Evolutionary conservation across 495 filamentous ascomycete genomes (phyloP).

Genomic region (Chaetomidium leptoderma): DNA sequence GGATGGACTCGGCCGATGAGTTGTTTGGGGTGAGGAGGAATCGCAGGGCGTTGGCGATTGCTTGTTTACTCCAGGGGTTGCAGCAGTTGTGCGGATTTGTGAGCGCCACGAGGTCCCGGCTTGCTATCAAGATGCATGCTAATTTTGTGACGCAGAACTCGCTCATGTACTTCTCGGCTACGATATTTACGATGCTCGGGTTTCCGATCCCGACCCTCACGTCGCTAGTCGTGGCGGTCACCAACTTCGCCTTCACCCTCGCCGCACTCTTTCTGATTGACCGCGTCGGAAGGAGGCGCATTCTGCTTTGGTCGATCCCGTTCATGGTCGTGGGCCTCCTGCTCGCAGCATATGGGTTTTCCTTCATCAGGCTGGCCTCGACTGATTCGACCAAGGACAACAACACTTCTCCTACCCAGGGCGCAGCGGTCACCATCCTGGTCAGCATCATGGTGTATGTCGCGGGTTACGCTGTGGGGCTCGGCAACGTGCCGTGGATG

Average conservation of each 20-base stretch:
- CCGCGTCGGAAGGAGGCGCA: constrained; percentile 70
- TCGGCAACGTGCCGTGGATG: constrained; percentile 92
- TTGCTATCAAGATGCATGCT: constrained; percentile 12
- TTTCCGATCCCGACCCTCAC: constrained; percentile 79
- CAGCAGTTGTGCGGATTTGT: constrained; percentile 89
- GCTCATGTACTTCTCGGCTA: constrained; percentile 93
- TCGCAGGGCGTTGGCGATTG: constrained; percentile 73
- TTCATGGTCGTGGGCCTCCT: constrained; percentile 73
- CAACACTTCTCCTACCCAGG: constrained; percentile 23
- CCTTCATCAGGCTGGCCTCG: constrained; percentile 48
- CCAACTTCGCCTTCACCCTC: constrained; percentile 79
- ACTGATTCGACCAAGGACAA: neutral
- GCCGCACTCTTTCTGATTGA: constrained; percentile 76
- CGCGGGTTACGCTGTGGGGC: constrained; percentile 76
- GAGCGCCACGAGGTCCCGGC: constrained; percentile 28
- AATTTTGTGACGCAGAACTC: constrained; percentile 55
- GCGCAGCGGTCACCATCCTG: constrained; percentile 56
- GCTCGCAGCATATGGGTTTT: constrained; percentile 63
- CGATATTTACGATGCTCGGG: constrained; percentile 75
- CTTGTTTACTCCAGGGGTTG: constrained; percentile 78
- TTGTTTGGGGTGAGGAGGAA: constrained; percentile 60
- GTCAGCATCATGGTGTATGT: constrained; percentile 76
- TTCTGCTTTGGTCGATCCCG: constrained; percentile 78
- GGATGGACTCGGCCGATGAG: constrained; percentile 49
- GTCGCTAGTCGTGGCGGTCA: constrained; percentile 73